Evolutionary conservation across 1,284 basidiomycete genomes (phyloP).

Genomic region (Microbotryum violaceum): DNA sequence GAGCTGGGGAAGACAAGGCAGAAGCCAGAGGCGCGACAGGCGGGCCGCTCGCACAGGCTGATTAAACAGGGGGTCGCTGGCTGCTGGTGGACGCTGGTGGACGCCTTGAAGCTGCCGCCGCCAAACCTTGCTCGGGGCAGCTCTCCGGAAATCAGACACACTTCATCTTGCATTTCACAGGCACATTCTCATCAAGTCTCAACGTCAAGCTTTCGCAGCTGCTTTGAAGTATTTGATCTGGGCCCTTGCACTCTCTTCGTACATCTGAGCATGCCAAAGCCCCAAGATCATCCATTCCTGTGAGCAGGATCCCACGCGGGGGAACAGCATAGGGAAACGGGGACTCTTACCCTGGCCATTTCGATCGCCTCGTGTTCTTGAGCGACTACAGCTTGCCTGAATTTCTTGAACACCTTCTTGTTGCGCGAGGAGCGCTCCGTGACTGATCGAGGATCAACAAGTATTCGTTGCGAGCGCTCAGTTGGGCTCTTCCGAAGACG

Average conservation of each 20-base stretch:
- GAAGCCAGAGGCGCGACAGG: neutral
- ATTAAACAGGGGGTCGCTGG: too few species aligned
- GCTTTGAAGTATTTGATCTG: neutral
- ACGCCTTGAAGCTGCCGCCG: too few species aligned
- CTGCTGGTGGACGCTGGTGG: too few species aligned
- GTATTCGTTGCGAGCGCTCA: too few species aligned
- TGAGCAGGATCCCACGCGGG: neutral
- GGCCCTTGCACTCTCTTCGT: neutral
- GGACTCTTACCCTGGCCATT: conserved; percentile 7
- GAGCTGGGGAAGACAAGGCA: neutral
- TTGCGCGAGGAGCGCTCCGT: neutral
- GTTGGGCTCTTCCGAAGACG: too few species aligned
- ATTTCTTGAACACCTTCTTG: conserved; percentile 6
- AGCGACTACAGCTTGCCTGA: neutral
- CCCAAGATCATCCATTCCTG: neutral
- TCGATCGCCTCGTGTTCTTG: neutral
- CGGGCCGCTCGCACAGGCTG: conserved; percentile 1
- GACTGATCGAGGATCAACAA: neutral
- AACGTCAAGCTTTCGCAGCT: neutral
- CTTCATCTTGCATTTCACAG: neutral
- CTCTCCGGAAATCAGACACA: too few species aligned
- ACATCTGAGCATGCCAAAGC: neutral
- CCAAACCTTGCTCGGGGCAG: too few species aligned
- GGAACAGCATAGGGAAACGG: neutral
- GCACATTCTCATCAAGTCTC: neutral